Base-by-base conservation (phyloP, 139 green algal genomes). In the Volvox africanus region DNA sequence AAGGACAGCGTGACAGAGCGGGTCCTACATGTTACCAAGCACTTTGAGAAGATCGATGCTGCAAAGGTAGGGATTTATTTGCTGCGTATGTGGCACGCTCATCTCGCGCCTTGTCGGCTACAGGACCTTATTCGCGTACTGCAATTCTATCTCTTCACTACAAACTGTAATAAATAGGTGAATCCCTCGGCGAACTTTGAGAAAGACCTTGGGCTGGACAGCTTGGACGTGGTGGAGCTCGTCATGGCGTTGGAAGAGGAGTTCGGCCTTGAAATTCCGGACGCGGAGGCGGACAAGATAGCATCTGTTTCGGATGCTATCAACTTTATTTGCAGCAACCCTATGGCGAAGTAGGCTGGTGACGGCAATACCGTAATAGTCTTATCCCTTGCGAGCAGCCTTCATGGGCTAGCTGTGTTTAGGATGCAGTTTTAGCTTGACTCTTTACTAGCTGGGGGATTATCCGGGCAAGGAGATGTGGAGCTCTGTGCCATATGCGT, bases 181-280 rank as follows among this genome's bases (percentile, higher is more conserved):
- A 94, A 86, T 0, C 92, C 97, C 6, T 92, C 91, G 1, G 95
- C 98, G 0, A 61, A 91, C 55, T 99, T 99, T 94, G 93, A 97
- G 88, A 98, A 98, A 87, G 98, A 99, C 94, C 94, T 99, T 69
- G 98, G 98, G 21, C 94, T 99, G 87, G 98, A 99, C 94, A 98
- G 95, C 92, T 93, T 99, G 83, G 98, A 99, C 94, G 97, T 97
- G 20, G 98, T 99, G 61, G 98, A 99, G 94, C 95, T 99, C 81
- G 98, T 99, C 24, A 99, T 99, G 98, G 98, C 98, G 22, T 97
- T 99, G 88, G 98, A 99, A 95, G 98, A 99, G 95, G 98, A 99
- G 94, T 99, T 99, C 94, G 96, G 94, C 19, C 93, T 99, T 36
- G 98, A 99, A 93, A 99, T 99, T 88, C 98, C 98, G 20, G 98